These are phyloP conservation scores for Podospora didyma DNA, from an alignment of 495 filamentous ascomycete species.

Conservation along the genomic window DNA sequence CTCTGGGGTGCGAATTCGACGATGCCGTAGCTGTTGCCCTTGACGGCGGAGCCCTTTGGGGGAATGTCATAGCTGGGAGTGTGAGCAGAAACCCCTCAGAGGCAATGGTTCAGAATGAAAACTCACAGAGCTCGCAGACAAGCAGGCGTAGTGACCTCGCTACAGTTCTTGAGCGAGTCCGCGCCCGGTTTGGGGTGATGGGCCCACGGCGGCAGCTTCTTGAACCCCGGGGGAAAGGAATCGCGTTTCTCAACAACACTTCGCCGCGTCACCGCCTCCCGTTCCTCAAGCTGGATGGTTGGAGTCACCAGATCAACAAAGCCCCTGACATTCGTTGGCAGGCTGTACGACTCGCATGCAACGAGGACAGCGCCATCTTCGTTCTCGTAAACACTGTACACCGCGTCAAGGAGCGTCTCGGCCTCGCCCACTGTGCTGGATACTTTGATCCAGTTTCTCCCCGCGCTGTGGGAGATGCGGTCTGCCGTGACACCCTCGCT, in stretches of 20 bases:
- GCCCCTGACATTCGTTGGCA: conserved; percentile 16
- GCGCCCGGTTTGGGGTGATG: background rate
- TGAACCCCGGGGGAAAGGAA: conserved; percentile 1
- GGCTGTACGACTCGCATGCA: conserved; percentile 40
- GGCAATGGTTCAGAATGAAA: background rate
- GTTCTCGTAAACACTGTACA: conserved; percentile 53
- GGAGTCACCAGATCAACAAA: conserved; percentile 27
- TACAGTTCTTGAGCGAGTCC: conserved; percentile 25
- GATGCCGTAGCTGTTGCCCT: conserved; percentile 30
- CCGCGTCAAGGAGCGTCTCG: conserved; percentile 49
- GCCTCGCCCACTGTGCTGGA: conserved; percentile 48
- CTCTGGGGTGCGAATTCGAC: conserved; percentile 37
- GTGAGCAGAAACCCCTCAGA: background rate
- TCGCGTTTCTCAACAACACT: conserved; percentile 15
- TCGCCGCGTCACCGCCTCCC: background rate
- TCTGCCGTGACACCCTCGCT: conserved; percentile 39
- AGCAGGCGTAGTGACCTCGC: conserved; percentile 26
- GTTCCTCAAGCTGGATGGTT: conserved; percentile 25
- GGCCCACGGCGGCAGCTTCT: conserved; percentile 5
- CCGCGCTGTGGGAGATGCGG: conserved; percentile 46
- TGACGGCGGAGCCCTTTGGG: conserved; percentile 2
- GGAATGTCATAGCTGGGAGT: conserved; percentile 16
- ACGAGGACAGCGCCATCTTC: conserved; percentile 40
- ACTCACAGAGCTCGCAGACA: conserved; percentile 31
- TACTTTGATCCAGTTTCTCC: conserved; percentile 45